Evolutionary conservation across 2,329 filamentous ascomycete species (phyloP).

Genomic region (Fusarium kyushuense): DNA sequence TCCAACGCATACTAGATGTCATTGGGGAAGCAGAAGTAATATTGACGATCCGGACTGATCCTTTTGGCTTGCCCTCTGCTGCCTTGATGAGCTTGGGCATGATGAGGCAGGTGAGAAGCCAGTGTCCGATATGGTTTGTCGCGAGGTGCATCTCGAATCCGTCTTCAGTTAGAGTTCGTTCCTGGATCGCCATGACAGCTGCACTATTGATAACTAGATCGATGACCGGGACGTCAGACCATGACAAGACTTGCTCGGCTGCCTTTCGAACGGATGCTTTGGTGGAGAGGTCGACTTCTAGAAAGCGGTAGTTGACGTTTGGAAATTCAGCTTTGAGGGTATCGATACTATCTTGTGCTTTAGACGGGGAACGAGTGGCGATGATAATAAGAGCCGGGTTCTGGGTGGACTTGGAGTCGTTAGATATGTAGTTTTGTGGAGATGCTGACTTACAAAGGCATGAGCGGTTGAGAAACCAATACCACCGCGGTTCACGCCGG

Average conservation of each 20-base stretch:
- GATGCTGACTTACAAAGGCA: background rate
- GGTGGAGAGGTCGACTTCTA: constrained; percentile 1
- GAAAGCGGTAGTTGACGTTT: background rate
- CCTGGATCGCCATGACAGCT: background rate
- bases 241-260: background rate
- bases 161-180: background rate
- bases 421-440: background rate
- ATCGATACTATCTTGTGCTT: background rate
- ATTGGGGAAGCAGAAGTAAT: constrained; percentile 1
- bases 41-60: constrained; percentile 11
- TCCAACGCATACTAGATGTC: constrained; percentile 12
- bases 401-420: background rate
- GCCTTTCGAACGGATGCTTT: background rate
- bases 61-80: background rate
- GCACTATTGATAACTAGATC: constrained; percentile 7
- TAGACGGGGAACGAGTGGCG: background rate
- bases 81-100: constrained; percentile 24
- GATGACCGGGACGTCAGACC: background rate
- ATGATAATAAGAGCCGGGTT: background rate
- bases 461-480: constrained; percentile 12
- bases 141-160: constrained; percentile 15
- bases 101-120: constrained; percentile 2
- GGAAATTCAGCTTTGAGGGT: background rate
- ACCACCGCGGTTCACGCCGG: constrained; percentile 1
- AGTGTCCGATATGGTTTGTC: constrained; percentile 18